Conservation (phyloP, 2,329 filamentous ascomycete genomes). For the Bipolaris zeicola region DNA sequence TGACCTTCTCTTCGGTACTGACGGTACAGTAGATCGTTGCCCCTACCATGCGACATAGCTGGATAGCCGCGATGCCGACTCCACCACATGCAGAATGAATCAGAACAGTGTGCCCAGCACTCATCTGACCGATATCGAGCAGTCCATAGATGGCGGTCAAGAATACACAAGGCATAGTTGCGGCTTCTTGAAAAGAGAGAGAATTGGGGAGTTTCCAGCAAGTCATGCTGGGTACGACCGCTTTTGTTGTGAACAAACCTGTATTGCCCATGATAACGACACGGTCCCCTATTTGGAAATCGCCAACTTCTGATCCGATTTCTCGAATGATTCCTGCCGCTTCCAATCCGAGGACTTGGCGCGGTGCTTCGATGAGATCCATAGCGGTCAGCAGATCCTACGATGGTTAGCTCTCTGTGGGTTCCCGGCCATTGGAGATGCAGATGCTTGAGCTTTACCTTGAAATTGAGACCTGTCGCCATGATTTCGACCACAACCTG, state of each 20-base stretch:
- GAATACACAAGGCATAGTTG: no score
- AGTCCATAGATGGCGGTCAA: no score
- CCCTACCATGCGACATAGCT: slow-evolving; percentile 10
- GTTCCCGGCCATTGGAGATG: no score
- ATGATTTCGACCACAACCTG: background rate
- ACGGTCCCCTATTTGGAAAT: background rate
- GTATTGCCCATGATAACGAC: background rate
- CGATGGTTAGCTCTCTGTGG: background rate
- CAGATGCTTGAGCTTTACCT: background rate
- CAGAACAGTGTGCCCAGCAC: slow-evolving; percentile 12
- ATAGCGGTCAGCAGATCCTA: background rate
- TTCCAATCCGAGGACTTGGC: background rate
- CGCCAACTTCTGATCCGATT: background rate
- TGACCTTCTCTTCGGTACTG: slow-evolving; percentile 22
- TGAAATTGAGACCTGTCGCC: background rate
- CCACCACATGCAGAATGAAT: slow-evolving; percentile 30
- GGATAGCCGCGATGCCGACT: slow-evolving; percentile 29
- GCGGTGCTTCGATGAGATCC: background rate
- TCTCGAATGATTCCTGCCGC: background rate
- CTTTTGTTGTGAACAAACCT: background rate
- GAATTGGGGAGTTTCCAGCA: background rate
- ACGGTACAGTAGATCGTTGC: slow-evolving; percentile 31
- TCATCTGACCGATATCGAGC: no score
- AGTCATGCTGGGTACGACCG: background rate
- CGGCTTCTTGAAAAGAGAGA: no score